Evolutionary conservation across 202 grass and related monocot species (phyloP).

Genomic region (Dendrocalamus latiflorus): DNA sequence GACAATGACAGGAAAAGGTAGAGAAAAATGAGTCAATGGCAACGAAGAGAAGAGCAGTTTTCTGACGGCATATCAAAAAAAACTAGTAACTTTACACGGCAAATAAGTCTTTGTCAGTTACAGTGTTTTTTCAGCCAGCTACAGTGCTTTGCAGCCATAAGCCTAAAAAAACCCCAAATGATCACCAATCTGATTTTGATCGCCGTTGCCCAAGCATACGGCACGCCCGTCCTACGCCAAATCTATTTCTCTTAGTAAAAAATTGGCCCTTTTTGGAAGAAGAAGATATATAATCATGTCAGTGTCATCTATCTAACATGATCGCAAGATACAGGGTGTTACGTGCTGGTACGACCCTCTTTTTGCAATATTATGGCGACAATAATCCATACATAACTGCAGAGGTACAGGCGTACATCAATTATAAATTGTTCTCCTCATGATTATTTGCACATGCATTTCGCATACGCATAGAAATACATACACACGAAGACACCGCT

Average conservation of each 20-base stretch:
- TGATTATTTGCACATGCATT: background rate
- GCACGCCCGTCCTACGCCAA: too few species aligned
- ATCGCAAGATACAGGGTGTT: background rate
- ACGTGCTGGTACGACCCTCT: background rate
- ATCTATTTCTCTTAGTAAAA: too few species aligned
- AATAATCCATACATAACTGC: background rate
- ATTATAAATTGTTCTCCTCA: background rate
- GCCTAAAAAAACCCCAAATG: too few species aligned
- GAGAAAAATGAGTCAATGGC: too few species aligned
- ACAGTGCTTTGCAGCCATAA: too few species aligned
- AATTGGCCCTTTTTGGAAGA: background rate
- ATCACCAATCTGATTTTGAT: background rate
- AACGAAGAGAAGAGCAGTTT: too few species aligned
- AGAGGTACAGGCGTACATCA: background rate
- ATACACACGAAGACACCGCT: background rate
- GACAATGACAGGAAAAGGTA: too few species aligned
- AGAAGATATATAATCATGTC: background rate
- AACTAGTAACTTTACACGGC: too few species aligned
- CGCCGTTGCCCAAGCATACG: too few species aligned
- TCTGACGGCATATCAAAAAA: too few species aligned
- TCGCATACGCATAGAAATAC: background rate
- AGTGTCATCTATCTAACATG: background rate
- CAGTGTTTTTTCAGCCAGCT: too few species aligned
- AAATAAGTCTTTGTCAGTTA: too few species aligned
- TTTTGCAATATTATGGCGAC: background rate